Percentiles rank a stretch among this genome's conserved stretches.
These are phyloP conservation scores for Hyphochytrium catenoides DNA, from an alignment of 352 stramenopile species.

Conservation along the genomic window DNA sequence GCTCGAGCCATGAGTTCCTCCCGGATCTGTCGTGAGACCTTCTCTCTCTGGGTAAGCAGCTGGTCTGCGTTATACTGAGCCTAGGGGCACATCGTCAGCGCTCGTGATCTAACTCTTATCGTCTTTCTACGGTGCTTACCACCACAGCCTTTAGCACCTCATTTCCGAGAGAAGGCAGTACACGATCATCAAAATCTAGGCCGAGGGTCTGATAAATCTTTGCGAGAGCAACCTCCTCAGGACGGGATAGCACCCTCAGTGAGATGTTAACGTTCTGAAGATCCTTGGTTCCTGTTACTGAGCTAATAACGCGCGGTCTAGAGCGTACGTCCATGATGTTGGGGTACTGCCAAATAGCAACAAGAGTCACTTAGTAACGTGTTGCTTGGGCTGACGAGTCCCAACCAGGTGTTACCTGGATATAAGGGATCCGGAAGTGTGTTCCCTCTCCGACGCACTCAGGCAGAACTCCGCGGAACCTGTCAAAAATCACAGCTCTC, in stretches of 20 bases:
- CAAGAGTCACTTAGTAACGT: conserved; percentile 2
- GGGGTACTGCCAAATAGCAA: conserved; percentile 58
- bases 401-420: no score
- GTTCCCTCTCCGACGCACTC: conserved; percentile 89
- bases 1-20: conserved; percentile 86
- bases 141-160: conserved; percentile 80
- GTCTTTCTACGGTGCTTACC: conserved; percentile 6
- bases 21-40: conserved; percentile 90
- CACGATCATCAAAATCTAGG: conserved; percentile 91
- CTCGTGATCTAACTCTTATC: conserved; percentile 59
- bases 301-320: conserved; percentile 88
- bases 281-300: conserved; percentile 93
- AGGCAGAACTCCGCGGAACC: conserved; percentile 85
- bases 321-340: conserved; percentile 96
- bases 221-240: conserved; percentile 78
- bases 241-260: conserved; percentile 81
- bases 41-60: conserved; percentile 92
- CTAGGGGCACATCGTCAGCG: conserved; percentile 49
- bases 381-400: neutral
- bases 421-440: conserved; percentile 96
- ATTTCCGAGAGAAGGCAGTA: conserved; percentile 95
- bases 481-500: conserved; percentile 97
- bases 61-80: conserved; percentile 99
- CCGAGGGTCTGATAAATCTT: conserved; percentile 93
- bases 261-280: conserved; percentile 99